Evolutionary conservation across 345 rosid genomes (phyloP).

Genomic region (Kernera saxatilis): DNA sequence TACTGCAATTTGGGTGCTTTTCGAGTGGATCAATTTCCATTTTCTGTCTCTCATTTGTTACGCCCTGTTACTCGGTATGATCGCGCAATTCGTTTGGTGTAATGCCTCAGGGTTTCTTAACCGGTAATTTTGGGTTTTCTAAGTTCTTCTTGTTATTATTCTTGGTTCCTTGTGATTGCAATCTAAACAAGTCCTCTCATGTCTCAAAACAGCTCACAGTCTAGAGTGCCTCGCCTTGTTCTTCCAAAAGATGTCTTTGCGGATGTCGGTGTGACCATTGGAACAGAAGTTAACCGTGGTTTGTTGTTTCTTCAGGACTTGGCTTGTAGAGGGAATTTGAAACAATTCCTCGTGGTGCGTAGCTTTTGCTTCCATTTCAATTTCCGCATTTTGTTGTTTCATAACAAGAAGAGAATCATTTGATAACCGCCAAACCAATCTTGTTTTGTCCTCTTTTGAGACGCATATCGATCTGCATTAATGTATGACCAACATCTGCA

Average conservation of each 20-base stretch:
- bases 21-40: conserved; percentile 92
- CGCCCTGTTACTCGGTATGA: conserved; percentile 71
- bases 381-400: neutral
- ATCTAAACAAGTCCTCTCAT: neutral
- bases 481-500: neutral
- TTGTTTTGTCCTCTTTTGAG: neutral
- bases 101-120: conserved; percentile 67
- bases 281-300: conserved; percentile 59
- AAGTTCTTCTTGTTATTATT: neutral
- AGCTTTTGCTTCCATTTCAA: neutral
- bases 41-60: conserved; percentile 62
- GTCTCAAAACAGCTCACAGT: conserved; percentile 45
- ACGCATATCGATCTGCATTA: neutral
- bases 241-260: conserved; percentile 73
- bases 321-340: conserved; percentile 66
- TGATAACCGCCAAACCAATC: neutral
- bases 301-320: conserved; percentile 71
- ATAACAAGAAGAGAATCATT: neutral
- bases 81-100: conserved; percentile 77
- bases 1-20: conserved; percentile 78
- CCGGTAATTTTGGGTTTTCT: conserved; percentile 33
- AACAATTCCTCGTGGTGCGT: conserved; percentile 71
- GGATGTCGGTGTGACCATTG: conserved; percentile 53
- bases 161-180: neutral
- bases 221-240: conserved; percentile 70